Evolutionary conservation across 1,284 basidiomycete species (phyloP).

Genomic region (Microbotryum violaceum): DNA sequence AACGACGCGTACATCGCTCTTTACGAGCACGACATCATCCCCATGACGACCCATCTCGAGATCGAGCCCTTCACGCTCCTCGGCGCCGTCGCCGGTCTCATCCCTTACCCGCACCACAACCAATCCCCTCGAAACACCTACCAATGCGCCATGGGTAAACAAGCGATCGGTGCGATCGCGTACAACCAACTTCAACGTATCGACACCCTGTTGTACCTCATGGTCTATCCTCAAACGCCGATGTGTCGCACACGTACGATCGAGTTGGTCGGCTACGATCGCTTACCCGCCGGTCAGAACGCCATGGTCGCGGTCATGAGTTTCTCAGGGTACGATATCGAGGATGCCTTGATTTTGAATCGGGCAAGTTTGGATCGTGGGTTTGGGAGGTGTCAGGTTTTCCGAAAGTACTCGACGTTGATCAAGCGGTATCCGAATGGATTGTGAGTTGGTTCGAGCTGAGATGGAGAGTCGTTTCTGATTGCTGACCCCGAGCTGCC

Average conservation of each 20-base stretch:
- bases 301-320: constrained; percentile 99
- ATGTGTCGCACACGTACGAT: constrained; percentile 99
- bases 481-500: background rate
- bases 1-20: constrained; percentile 96
- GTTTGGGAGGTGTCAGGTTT: constrained; percentile 93
- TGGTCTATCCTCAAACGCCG: constrained; percentile 98
- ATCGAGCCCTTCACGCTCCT: constrained; percentile 98
- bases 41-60: constrained; percentile 85
- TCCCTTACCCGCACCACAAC: constrained; percentile 99
- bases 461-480: background rate
- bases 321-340: constrained; percentile 98
- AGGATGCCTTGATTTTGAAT: constrained; percentile 96
- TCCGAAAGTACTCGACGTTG: constrained; percentile 89
- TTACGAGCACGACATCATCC: constrained; percentile 81
- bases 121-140: constrained; percentile 99
- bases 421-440: constrained; percentile 96
- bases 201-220: constrained; percentile 95
- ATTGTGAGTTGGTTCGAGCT: constrained; percentile 57
- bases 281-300: constrained; percentile 94
- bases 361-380: constrained; percentile 94
- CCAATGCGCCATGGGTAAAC: constrained; percentile 99
- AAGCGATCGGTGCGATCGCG: constrained; percentile 98
- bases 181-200: constrained; percentile 98
- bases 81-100: constrained; percentile 94
- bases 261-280: constrained; percentile 92